Percentiles rank a stretch among this genome's conserved stretches.
These are phyloP conservation scores for Exophiala bonariae DNA, from an alignment of 2,329 filamentous ascomycete genomes.

Conservation along the genomic window DNA sequence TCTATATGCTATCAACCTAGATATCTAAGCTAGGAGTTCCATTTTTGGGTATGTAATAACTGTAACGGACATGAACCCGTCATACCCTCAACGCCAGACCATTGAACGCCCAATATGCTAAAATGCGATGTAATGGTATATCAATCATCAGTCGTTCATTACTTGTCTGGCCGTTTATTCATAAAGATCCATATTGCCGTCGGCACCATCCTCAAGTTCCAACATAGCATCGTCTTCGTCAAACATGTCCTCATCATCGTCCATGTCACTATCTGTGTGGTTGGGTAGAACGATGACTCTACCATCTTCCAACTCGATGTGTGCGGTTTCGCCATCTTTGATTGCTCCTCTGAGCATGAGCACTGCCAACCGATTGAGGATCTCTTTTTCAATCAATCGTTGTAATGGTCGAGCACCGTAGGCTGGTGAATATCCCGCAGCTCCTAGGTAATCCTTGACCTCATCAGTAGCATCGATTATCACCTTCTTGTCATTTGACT, in stretches of 20 bases:
- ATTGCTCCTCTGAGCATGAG: slow-evolving; percentile 84
- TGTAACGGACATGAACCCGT: too few relatives aligned
- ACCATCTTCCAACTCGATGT: slow-evolving; percentile 75
- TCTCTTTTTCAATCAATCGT: slow-evolving; percentile 93
- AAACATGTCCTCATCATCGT: slow-evolving; percentile 72
- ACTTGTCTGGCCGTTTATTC: slow-evolving; percentile 40
- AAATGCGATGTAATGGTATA: not conserved
- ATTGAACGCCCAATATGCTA: too few relatives aligned
- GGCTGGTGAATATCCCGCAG: slow-evolving; percentile 88
- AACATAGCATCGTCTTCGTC: slow-evolving; percentile 72
- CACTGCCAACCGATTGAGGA: slow-evolving; percentile 89
- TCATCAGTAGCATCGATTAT: slow-evolving; percentile 77
- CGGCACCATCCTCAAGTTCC: slow-evolving; percentile 60
- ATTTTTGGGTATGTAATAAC: too few relatives aligned
- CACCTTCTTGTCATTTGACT: slow-evolving; percentile 81
- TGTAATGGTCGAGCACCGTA: slow-evolving; percentile 90
- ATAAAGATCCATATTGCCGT: slow-evolving; percentile 62
- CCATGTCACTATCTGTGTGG: slow-evolving; percentile 67
- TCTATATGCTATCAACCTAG: too few relatives aligned
- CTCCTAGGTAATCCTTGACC: slow-evolving; percentile 90
- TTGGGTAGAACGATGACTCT: slow-evolving; percentile 74
- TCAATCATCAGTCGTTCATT: slow-evolving; percentile 1
- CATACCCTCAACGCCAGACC: too few relatives aligned
- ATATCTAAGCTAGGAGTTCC: too few relatives aligned
- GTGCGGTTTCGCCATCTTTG: slow-evolving; percentile 79